A percentile compares a stretch with the other conserved stretches of the same genome.
These are phyloP conservation scores for Aspergillus versicolor DNA, from an alignment of 2,329 filamentous ascomycete genomes.

Conservation along the genomic window DNA sequence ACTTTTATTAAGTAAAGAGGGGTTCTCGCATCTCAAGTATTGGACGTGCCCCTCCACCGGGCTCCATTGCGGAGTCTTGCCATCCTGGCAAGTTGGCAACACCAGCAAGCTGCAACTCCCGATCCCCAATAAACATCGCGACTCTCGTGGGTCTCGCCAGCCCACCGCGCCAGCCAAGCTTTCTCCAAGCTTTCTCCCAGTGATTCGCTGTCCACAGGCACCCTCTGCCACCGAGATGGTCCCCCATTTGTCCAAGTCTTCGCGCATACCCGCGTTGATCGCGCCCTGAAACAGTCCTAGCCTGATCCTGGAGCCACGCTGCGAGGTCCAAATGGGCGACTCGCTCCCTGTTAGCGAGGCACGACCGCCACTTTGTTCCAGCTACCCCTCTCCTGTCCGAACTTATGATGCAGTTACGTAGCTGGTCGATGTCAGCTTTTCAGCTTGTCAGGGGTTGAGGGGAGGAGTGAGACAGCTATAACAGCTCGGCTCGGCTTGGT, in stretches of 20 bases:
- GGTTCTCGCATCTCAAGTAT: not conserved
- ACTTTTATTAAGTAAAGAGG: not conserved
- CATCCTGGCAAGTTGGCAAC: not conserved
- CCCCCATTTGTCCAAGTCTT: not conserved
- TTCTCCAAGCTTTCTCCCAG: slow-evolving; percentile 21
- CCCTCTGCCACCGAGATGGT: not conserved
- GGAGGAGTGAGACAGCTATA: not conserved
- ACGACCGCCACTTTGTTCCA: not conserved
- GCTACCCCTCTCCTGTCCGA: not conserved
- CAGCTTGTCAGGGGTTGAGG: not conserved
- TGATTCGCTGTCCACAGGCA: slow-evolving; percentile 11
- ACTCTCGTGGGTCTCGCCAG: not conserved
- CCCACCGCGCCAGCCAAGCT: slow-evolving; percentile 18
- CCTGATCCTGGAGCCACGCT: slow-evolving; percentile 1
- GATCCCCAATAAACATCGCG: not conserved
- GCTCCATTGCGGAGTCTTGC: not conserved
- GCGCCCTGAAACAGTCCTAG: slow-evolving; percentile 1
- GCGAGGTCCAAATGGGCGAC: slow-evolving; percentile 1
- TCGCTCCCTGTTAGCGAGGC: not conserved
- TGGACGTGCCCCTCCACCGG: not conserved
- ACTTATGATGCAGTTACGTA: slow-evolving; percentile 3
- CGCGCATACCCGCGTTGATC: not conserved
- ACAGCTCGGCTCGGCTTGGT: not conserved
- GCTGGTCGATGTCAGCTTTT: no score
- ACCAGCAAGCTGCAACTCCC: not conserved